Percentiles rank a stretch among this genome's conserved stretches.
These are phyloP conservation scores for Suillus fuscotomentosus DNA, from an alignment of 768 basidiomycete species.

Conservation along the genomic window DNA sequence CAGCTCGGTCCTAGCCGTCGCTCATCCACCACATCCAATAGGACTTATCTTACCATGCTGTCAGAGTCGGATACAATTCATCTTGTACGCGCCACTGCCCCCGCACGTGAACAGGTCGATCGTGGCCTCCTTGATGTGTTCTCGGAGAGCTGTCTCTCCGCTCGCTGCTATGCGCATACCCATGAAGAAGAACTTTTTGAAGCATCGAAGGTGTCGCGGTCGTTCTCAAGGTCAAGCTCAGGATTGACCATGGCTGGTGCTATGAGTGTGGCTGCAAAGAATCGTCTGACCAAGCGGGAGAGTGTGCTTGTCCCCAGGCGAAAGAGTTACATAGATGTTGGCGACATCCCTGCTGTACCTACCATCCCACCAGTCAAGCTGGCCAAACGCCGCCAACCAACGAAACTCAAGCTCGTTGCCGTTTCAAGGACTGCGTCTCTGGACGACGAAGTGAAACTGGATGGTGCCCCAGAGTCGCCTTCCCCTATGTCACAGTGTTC, in stretches of 20 bases:
- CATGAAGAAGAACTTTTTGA: conserved; percentile 67
- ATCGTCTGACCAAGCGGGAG: conserved; percentile 63
- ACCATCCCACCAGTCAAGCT: conserved; percentile 9
- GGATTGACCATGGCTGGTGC: conserved; percentile 57
- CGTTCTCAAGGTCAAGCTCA: conserved; percentile 56
- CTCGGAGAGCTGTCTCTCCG: conserved; percentile 68
- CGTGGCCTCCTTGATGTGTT: conserved; percentile 78
- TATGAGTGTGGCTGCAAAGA: conserved; percentile 53
- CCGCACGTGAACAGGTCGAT: conserved; percentile 71
- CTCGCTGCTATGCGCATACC: conserved; percentile 61
- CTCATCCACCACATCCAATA: conserved; percentile 64
- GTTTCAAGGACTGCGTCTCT: conserved; percentile 17
- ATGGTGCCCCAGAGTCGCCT: conserved; percentile 27
- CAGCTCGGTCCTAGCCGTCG: conserved; percentile 43
- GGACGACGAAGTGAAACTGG: conserved; percentile 23
- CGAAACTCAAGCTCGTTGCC: conserved; percentile 28
- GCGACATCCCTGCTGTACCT: background rate
- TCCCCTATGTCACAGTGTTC: conserved; percentile 42
- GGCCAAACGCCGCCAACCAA: conserved; percentile 21
- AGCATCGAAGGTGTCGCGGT: conserved; percentile 42
- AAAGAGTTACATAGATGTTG: conserved; percentile 42
- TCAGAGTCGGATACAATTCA: conserved; percentile 51
- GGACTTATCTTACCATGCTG: conserved; percentile 54
- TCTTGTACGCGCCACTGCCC: conserved; percentile 63
- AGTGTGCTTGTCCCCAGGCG: conserved; percentile 66